phyloP scores from a whole-genome alignment of 2,329 filamentous ascomycete species.

The Xenosphaeropsis pyriputrescens region DNA sequence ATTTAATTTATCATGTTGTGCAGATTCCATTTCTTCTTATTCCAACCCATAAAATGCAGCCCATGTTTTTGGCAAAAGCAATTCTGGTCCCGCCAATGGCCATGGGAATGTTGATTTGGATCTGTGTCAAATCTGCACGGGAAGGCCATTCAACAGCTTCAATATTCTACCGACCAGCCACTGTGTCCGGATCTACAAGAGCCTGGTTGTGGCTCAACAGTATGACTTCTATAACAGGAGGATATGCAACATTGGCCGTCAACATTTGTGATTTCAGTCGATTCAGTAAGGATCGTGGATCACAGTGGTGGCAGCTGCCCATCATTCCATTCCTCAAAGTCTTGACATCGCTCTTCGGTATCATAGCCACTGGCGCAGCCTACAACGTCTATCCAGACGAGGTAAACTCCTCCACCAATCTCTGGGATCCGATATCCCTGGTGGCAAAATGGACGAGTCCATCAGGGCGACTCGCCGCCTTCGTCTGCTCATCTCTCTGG shows the following conservation, averaged over 20 bases:
- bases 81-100: not conserved
- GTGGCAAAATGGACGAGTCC: conserved; percentile 12
- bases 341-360: conserved; percentile 6
- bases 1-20: not conserved
- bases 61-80: not conserved
- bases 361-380: conserved; percentile 7
- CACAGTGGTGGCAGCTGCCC: conserved; percentile 3
- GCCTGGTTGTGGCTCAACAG: not conserved
- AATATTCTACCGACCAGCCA: not conserved
- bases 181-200: not conserved
- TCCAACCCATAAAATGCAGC: not conserved
- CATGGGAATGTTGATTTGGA: not conserved
- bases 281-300: conserved; percentile 3
- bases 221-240: not conserved
- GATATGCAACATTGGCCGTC: conserved; percentile 6
- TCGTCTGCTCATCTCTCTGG: conserved; percentile 8
- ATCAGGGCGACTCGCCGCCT: conserved; percentile 16
- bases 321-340: conserved; percentile 4
- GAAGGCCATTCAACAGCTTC: not conserved
- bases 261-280: conserved; percentile 11
- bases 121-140: not conserved
- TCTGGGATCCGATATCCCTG: conserved; percentile 10
- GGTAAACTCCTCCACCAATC: not conserved
- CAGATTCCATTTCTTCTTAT: not conserved
- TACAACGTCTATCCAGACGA: conserved; percentile 8